Percentiles rank a stretch among this genome's conserved stretches.
Conservation (phyloP, 2,329 filamentous ascomycete species). For the Penicillium sp. region DNA sequence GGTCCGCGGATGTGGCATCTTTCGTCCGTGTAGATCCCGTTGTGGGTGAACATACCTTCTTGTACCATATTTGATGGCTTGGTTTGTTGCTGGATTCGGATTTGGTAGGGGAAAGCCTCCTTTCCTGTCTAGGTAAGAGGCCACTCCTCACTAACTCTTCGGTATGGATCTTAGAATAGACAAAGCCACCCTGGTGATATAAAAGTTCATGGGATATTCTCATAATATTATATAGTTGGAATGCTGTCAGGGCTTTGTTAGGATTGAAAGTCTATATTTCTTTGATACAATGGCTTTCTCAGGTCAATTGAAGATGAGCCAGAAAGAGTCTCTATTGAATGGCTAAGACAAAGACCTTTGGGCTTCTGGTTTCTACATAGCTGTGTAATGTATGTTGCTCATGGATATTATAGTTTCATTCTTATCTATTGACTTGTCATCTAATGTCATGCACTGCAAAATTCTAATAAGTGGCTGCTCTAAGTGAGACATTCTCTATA, state of each 20-base stretch:
- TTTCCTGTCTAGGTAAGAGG: background rate
- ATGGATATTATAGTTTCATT: background rate
- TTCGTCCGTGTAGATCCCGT: background rate
- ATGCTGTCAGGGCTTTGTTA: background rate
- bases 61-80: background rate
- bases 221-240: background rate
- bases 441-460: background rate
- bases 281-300: background rate
- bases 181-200: background rate
- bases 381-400: background rate
- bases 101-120: no score
- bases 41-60: background rate
- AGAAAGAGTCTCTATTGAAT: background rate
- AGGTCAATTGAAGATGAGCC: background rate
- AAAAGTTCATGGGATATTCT: background rate
- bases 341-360: background rate
- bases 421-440: background rate
- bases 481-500: background rate
- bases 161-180: background rate
- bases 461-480: background rate
- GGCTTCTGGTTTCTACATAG: background rate
- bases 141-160: no score
- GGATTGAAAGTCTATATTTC: background rate
- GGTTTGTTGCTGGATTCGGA: no score
- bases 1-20: background rate